Base-by-base conservation (phyloP, 2,329 filamentous ascomycete genomes). In the Eurotiales sp. region DNA sequence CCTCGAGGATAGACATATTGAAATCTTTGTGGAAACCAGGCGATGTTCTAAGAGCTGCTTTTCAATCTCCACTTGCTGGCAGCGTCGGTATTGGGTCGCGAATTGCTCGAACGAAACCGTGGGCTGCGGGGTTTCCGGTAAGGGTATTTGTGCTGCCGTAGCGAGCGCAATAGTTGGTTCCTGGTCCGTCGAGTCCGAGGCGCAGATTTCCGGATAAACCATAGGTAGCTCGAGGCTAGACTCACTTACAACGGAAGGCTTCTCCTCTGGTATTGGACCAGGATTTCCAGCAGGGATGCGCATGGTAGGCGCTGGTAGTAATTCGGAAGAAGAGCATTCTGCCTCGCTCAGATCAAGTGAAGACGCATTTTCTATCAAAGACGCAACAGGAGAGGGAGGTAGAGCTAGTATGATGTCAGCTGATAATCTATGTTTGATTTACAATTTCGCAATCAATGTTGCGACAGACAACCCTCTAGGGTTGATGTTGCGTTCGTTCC, bases 31-130 rank as follows among this genome's bases (percentile, higher is more conserved):
- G 23, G 65, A 65, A 57, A 68, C 62, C 37, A 73, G 62, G 50
- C 68, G 71, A 30, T 65, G 63, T 57, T 71, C 65, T 54, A 74
- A 59, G 46, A 59, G 64, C 41, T 68, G 70, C 58, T 68, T 68
- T 52, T 70, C 70, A 57, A 63, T 57, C 50, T 70, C 68, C 53
- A 72, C 71, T 52, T 73, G 68, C 54, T 70, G 63, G 52, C 68
- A 71, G 36, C 72, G 66, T 34, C 70, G 69, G 55, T 72, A 69
- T 43, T 71, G 64, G 48, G 60, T 58, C 43, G 72, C 72, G 61
- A 76, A 71, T 46, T 75, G 70, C 55, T 73, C 68, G 57, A 76
- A 73, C 32, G 68, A 68, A 23, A 73, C 60, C 48, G 57, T 60
- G 55, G 58, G 58, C 42, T 36, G 44, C 32, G 44, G 37, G 19